Base-by-base conservation (phyloP, 208 protist genomes). In the Leishmania arabica region DNA sequence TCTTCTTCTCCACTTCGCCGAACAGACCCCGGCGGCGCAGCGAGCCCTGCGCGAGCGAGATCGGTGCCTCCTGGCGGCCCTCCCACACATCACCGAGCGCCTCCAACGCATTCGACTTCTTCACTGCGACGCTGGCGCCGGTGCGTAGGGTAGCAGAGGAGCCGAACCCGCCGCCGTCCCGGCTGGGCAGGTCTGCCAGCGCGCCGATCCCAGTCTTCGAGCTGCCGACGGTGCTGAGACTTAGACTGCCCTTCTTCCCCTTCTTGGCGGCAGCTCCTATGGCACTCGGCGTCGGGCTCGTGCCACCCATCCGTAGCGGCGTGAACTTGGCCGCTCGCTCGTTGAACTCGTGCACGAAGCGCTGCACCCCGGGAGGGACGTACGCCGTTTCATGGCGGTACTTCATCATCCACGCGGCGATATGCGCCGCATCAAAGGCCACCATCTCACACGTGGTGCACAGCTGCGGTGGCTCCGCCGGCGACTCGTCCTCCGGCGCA, bases 21-120 rank as follows among this genome's bases (percentile, higher is more conserved):
- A 97, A 97, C 19, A 97, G 83, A 34, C 94, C 92, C 62, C 91
- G 87, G 27, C 83, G 80, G 24, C 92, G 89, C 69, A 91, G 21
- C 24, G 89, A 69, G 42, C 51, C 37, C 9, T 58, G 83, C 54
- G 81, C 78, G 11, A 97, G 84, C 13, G 88, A 40, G 75, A 97
- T 95, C n/a, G 92, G 90, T n/a, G 86, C 86, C 49, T 89, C 89
- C 79, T 92, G 85, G 24, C 92, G 88, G 40, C 94, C 88, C 81
- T 92, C 88, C 94, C 92, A 94, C 24, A 93, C 77, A 47, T 90
- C 84, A 51, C 85, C 83, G 24, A 97, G 77, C 15, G 87, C 87
- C 70, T 87, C 89, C 34, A 94, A 85, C 62, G 82, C 75, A 21
- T 80, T 87, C 8, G 79, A 34, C 65, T 71, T 78, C 69, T 83